Evolutionary conservation across 805 yeast species (phyloP), one percentile per base, ranked within the genome.

Genomic region (Yarrowia sp.): DNA sequence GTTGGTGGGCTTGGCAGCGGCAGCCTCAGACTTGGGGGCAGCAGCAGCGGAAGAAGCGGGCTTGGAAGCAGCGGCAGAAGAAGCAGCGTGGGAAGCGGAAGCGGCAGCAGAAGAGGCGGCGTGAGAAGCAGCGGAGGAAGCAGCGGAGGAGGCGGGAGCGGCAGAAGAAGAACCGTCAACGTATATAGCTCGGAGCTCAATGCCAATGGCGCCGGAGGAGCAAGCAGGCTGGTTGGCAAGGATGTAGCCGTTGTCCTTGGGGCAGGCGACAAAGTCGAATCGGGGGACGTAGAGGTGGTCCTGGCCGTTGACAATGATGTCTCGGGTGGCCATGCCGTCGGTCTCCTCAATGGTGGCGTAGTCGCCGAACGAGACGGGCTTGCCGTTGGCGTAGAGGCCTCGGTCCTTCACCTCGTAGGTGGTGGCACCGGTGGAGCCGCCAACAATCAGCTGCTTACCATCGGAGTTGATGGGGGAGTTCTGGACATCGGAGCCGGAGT

Each of bases 401-500:
- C 42, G 24, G 32, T n/a, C 44, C 13, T 19, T 36, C 35, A 51
- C 33, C 44, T 33, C 41, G 42, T 22, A 51, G 25, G 44, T 27
- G 44, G 59, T 35, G 44, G 41, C 33, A n/a, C n/a, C n/a, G 27
- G 12, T 7, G n/a, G n/a, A 29, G 6, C 13, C 14, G 59, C 24
- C 24, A 21, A 51, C 44, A 19, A 51, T 32, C 6, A 51, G 59
- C 22, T 22, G n/a, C 33, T 24, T 18, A 2, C 49, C 49, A 13
- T 56, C n/a, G 21, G 39, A 29, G 14, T 14, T 9, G 29, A 56
- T 41, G 31, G 61, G 12, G 21, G 27, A 31, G 61, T 39, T 29
- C 38, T 56, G 61, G 49, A 56, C 22, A 12, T 38, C 49, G 32
- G 61, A 56, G 13, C 61, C 61, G 22, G 61, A 56, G 14, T 49